Evolutionary conservation across 805 yeast species (phyloP), one percentile per base, ranked within the genome.

Genomic region (Wickerhamiella slavikovae): DNA sequence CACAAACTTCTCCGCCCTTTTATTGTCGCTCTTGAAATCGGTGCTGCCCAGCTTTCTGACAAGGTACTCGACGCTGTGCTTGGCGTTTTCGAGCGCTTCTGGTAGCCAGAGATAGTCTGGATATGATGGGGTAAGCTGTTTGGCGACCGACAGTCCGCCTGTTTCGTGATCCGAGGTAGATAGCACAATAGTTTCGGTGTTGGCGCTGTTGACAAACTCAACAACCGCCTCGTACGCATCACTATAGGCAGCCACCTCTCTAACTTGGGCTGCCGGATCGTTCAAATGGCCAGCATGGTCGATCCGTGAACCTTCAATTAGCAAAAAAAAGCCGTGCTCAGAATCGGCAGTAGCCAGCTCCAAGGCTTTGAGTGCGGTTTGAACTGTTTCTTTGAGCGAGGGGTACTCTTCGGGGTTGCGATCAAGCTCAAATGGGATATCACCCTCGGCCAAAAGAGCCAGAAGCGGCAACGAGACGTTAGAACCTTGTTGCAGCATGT

Each of bases 221-320:
- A 67, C 52, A 2, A 73, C 93, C 8, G 78, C 75, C 36, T 64
- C 51, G 54, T 77, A 79, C 3, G 93, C 82, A 35, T 67, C 68
- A 48, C 78, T 92, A 49, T 70, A 83, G 2, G 91, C 93, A 41
- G 82, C 56, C 3, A 79, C 85, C 52, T 83, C 95, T 44, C 82
- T 64, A 4, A 78, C 93, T 55, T 82, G 93, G 6, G 93, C 93
- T 5, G 85, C 85, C 8, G 95, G 85, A 49, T 83, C 95, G 46
- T 83, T 82, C 42, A 66, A 71, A 54, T 83, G 95, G 25, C 94
- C 94, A 4, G 93, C 93, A 47, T 82, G 94, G 53, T 83, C 95
- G 43, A 83, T 82, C 50, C 94, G 65, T 4, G 93, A 77, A 13
- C 94, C 94, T 57, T 83, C 94, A 30, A 83, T 68, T 50, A 83